These are phyloP conservation scores for Botrytis pseudocinerea DNA, from an alignment of 2,329 filamentous ascomycete genomes.

Conservation along the genomic window DNA sequence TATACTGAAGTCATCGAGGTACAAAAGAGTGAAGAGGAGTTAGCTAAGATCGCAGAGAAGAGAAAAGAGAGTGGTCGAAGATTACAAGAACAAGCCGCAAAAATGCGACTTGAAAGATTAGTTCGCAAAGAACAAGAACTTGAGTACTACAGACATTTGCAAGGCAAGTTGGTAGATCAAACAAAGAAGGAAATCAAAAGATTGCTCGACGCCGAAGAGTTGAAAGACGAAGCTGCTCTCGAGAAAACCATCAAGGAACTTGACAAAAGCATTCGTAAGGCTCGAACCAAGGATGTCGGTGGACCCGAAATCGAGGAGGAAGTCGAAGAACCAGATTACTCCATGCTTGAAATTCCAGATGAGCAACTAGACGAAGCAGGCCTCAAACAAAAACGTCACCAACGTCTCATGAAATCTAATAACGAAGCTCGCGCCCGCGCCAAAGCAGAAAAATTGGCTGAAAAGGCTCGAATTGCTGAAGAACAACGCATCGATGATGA, in stretches of 20 bases:
- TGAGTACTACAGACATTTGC: conserved; percentile 87
- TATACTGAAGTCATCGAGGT: conserved; percentile 87
- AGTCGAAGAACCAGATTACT: conserved; percentile 79
- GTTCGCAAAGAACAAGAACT: conserved; percentile 95
- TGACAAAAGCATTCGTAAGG: conserved; percentile 85
- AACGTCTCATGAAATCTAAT: conserved; percentile 90
- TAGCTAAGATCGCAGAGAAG: conserved; percentile 85
- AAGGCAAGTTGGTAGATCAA: conserved; percentile 67
- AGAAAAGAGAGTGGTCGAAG: conserved; percentile 92
- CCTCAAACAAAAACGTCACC: conserved; percentile 88
- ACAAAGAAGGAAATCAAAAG: conserved; percentile 91
- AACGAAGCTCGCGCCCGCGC: conserved; percentile 91
- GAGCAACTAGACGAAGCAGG: conserved; percentile 90
- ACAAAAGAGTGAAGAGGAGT: conserved; percentile 92
- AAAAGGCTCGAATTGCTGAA: conserved; percentile 81
- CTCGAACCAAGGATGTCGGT: conserved; percentile 90
- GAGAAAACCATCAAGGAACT: conserved; percentile 85
- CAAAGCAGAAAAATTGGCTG: conserved; percentile 92
- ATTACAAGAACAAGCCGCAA: conserved; percentile 92
- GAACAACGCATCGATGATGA: conserved; percentile 83
- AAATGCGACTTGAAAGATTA: conserved; percentile 93
- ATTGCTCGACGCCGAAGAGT: conserved; percentile 83
- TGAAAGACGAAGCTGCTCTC: conserved; percentile 86
- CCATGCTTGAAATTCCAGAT: conserved; percentile 84
- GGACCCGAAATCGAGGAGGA: conserved; percentile 77